Percentiles rank a stretch among this genome's conserved stretches.
These are phyloP conservation scores for Saccharomycopsis sp. DNA, from an alignment of 805 yeast species.

Conservation along the genomic window DNA sequence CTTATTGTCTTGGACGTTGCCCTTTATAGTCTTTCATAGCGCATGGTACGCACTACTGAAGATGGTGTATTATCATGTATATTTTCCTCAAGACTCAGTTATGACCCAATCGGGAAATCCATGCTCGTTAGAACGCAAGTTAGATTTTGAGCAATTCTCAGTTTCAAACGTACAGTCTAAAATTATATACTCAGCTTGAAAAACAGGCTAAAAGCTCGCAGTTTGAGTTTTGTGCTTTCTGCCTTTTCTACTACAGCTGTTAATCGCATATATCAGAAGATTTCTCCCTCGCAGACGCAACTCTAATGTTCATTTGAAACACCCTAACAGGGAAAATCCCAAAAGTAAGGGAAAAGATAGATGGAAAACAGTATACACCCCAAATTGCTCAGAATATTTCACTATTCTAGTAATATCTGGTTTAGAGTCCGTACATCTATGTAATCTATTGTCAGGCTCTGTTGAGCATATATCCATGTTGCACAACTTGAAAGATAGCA, in stretches of 20 bases:
- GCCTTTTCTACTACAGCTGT: background rate
- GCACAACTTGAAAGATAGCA: too few species aligned
- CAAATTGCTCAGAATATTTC: background rate
- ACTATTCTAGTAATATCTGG: background rate
- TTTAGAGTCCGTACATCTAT: background rate
- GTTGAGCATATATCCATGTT: too few species aligned
- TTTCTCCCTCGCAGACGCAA: background rate
- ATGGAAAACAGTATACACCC: background rate
- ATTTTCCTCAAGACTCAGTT: background rate
- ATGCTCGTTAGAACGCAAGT: background rate
- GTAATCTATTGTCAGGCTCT: too few species aligned
- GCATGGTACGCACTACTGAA: too few species aligned
- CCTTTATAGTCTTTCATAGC: too few species aligned
- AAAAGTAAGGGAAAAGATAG: too few species aligned
- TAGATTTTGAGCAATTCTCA: background rate
- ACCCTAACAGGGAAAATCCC: background rate
- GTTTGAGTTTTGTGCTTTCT: too few species aligned
- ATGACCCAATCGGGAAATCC: background rate
- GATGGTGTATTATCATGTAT: too few species aligned
- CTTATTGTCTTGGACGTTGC: background rate
- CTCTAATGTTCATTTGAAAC: background rate
- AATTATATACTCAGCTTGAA: background rate
- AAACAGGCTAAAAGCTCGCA: background rate
- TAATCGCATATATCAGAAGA: background rate
- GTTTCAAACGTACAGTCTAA: background rate